Base-by-base conservation (phyloP, 441 rosid genomes). In the Euphorbia schlechtendalii region DNA sequence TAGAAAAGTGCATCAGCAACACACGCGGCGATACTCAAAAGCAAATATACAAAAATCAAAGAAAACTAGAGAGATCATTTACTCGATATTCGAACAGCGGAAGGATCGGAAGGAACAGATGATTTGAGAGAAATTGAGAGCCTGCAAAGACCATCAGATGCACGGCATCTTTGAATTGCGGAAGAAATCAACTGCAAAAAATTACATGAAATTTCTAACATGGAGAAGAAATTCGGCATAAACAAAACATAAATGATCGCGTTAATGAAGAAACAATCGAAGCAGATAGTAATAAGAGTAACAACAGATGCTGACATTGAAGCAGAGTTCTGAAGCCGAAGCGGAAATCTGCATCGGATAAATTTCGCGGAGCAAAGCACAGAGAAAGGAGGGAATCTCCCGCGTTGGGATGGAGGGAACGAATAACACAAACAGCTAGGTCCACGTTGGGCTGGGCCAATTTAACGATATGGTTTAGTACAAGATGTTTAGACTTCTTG, bases 121-220 rank as follows among this genome's bases (percentile, higher is more conserved):
- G 73, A 66, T 69, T 69, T 68, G 72, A 92, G 82, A 56, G 76
- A 73, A 57, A 85, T 76, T 4, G 94, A 90, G 69, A 92, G 69
- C 68, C 94, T 72, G 75, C 90, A 88, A 28, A 82, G 72, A 78
- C 80, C 79, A 53, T 84, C 83, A 24, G 88, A 69, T 56, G 77
- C 77, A 10, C 92, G 85, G 71, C 96, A 90, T 81, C 98, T 74
- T 75, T 82, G 94, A 70, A 86, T 80, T 49, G 96, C 88, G 10
- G 75, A 68, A 15, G 84, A 86, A 72, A 88, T 78, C 56, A 86
- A 73, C 98, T 90, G 82, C 77, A 66, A 64, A 12, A 48, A 32
- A 22, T 20, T 15, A 6, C 17, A 34, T 14, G 40, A 56, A 41
- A 41, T 55, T 20, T 45, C 1, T 21, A 72, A 63, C 66, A 22